Percentiles rank a stretch among this genome's conserved stretches.
Evolutionary conservation across 805 yeast genomes (phyloP).

Genomic region (Wickerhamomyces hampshirensis): DNA sequence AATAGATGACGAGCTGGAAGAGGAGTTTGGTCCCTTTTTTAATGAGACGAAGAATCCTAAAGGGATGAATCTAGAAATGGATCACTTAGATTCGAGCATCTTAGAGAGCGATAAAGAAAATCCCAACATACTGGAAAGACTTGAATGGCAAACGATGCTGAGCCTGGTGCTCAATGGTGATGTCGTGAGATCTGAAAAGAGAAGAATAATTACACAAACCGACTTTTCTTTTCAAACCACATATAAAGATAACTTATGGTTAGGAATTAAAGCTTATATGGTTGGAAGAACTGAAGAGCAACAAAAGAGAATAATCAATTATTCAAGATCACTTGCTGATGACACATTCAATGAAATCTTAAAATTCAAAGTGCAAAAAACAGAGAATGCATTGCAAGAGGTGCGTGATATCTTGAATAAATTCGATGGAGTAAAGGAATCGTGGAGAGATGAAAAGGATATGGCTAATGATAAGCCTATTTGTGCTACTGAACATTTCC

Average conservation of each 20-base stretch:
- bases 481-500: slow-evolving; percentile 60
- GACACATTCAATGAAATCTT: slow-evolving; percentile 64
- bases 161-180: slow-evolving; percentile 90
- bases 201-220: slow-evolving; percentile 54
- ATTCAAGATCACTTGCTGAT: slow-evolving; percentile 69
- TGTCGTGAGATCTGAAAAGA: slow-evolving; percentile 86
- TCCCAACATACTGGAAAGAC: slow-evolving; percentile 57
- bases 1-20: slow-evolving; percentile 24
- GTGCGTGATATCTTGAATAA: slow-evolving; percentile 54
- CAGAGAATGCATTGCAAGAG: slow-evolving; percentile 40
- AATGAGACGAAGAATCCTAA: slow-evolving; percentile 21
- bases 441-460: slow-evolving; percentile 76
- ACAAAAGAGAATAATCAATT: slow-evolving; percentile 64
- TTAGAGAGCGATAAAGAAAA: slow-evolving; percentile 23
- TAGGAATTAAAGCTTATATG: slow-evolving; percentile 78
- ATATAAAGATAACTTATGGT: slow-evolving; percentile 75
- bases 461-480: slow-evolving; percentile 77
- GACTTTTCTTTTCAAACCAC: slow-evolving; percentile 49
- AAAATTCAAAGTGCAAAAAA: slow-evolving; percentile 52
- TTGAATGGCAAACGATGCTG: slow-evolving; percentile 96
- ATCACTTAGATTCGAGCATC: slow-evolving; percentile 26
- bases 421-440: slow-evolving; percentile 61
- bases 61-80: slow-evolving; percentile 43
- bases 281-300: slow-evolving; percentile 78
- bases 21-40: slow-evolving; percentile 14